Percentiles rank a stretch among this genome's conserved stretches.
Evolutionary conservation across 495 filamentous ascomycete species (phyloP).

Genomic region (Trichocladium antarcticum): DNA sequence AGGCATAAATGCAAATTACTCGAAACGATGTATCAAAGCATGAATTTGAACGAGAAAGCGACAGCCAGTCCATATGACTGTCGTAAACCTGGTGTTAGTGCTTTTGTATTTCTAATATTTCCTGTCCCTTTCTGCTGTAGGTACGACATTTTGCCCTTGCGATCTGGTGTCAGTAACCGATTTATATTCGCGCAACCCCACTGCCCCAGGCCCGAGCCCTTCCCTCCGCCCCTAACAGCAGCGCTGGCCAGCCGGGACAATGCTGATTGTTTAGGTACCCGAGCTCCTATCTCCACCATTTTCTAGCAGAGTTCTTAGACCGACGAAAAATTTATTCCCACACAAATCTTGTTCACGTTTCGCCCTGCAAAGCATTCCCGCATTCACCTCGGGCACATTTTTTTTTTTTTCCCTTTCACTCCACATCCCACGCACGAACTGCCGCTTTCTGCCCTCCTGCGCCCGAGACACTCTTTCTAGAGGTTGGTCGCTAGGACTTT

Average conservation of each 20-base stretch:
- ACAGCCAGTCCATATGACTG: too few species aligned
- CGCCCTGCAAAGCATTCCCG: constrained; percentile 17
- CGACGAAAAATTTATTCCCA: constrained; percentile 30
- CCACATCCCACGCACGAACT: constrained; percentile 9
- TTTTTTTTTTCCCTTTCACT: constrained; percentile 5
- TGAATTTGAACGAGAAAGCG: too few species aligned
- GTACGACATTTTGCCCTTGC: too few species aligned
- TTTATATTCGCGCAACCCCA: constrained; percentile 27
- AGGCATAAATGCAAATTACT: too few species aligned
- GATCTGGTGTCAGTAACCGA: constrained; percentile 7
- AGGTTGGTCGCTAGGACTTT: constrained; percentile 15
- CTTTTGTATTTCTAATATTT: too few species aligned
- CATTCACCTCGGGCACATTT: constrained; percentile 14
- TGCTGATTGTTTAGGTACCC: constrained; percentile 19
- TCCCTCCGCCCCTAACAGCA: not conserved
- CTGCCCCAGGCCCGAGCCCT: constrained; percentile 9
- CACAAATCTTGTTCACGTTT: constrained; percentile 25
- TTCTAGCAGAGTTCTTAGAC: constrained; percentile 17
- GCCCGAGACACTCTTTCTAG: constrained; percentile 9
- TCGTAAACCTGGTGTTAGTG: too few species aligned
- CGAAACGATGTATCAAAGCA: too few species aligned
- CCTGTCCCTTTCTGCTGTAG: too few species aligned
- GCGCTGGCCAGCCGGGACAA: not conserved
- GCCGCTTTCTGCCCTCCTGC: constrained; percentile 5
- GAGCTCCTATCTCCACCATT: constrained; percentile 24